A percentile compares a stretch with the other conserved stretches of the same genome.
These are phyloP conservation scores for Iberis amara DNA, from an alignment of 441 rosid species.

Conservation along the genomic window DNA sequence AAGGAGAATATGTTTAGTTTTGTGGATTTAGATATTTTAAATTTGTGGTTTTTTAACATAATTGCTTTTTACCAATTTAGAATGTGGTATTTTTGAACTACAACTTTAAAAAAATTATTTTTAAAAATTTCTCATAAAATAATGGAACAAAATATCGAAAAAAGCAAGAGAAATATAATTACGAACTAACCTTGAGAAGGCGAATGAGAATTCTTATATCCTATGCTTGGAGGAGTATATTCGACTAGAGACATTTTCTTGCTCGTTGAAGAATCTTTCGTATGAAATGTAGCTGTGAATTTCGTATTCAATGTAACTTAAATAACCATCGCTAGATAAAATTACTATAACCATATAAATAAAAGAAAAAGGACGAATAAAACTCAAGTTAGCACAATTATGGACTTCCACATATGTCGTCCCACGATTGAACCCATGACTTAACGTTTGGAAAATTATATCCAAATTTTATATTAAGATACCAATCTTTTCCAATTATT, in stretches of 20 bases:
- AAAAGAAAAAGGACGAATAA: no score
- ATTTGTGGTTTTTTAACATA: neutral
- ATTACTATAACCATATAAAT: no score
- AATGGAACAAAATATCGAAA: neutral
- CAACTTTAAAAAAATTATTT: no score
- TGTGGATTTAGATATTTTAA: no score
- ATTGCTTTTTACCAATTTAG: neutral
- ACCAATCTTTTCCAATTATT: no score
- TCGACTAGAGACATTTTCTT: conserved; percentile 59
- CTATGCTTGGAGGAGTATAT: conserved; percentile 43
- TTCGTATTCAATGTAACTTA: neutral
- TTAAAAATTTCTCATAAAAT: neutral
- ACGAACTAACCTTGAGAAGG: conserved; percentile 36
- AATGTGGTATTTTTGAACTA: no score
- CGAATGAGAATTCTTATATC: conserved; percentile 34
- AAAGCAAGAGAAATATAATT: neutral
- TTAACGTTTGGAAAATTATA: no score
- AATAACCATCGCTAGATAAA: neutral
- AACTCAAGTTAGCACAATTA: no score
- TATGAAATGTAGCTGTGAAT: conserved; percentile 46
- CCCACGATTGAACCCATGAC: no score
- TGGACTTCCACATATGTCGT: no score
- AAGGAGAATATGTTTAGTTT: no score
- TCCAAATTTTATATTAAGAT: no score
- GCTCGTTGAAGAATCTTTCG: conserved; percentile 38